Evolutionary conservation across 495 filamentous ascomycete genomes (phyloP).

Genomic region (Penicillium waksmanii): DNA sequence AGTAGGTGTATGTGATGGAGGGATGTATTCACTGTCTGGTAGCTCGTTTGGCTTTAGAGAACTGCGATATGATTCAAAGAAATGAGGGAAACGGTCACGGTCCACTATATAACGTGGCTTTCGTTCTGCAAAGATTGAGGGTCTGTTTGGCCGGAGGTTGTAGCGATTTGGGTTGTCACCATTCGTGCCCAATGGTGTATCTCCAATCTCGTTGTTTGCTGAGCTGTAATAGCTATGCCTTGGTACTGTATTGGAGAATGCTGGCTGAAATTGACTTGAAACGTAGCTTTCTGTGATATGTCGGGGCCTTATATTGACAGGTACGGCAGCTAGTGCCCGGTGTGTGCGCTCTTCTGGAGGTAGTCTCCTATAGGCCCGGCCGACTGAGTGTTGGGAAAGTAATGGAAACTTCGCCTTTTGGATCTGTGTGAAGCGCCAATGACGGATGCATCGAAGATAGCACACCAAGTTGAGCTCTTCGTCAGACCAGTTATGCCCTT

Average conservation of each 20-base stretch:
- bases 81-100: constrained; percentile 9
- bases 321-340: constrained; percentile 7
- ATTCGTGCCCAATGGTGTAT: background rate
- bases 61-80: constrained; percentile 6
- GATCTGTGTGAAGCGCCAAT: constrained; percentile 13
- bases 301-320: too few species aligned
- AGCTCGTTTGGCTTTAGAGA: background rate
- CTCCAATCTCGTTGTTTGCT: too few species aligned
- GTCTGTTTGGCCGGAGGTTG: constrained; percentile 14
- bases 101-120: constrained; percentile 11
- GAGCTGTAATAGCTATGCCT: too few species aligned
- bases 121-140: constrained; percentile 3
- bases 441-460: constrained; percentile 8
- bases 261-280: too few species aligned
- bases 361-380: constrained; percentile 9
- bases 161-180: background rate
- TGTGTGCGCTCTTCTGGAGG: constrained; percentile 13
- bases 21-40: constrained; percentile 4
- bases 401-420: constrained; percentile 11
- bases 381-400: constrained; percentile 9
- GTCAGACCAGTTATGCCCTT: constrained; percentile 4
- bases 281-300: too few species aligned
- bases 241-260: too few species aligned
- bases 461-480: constrained; percentile 14
- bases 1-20: background rate